Evolutionary conservation across 2,329 filamentous ascomycete species (phyloP).

Genomic region (Xylaria arbuscula): DNA sequence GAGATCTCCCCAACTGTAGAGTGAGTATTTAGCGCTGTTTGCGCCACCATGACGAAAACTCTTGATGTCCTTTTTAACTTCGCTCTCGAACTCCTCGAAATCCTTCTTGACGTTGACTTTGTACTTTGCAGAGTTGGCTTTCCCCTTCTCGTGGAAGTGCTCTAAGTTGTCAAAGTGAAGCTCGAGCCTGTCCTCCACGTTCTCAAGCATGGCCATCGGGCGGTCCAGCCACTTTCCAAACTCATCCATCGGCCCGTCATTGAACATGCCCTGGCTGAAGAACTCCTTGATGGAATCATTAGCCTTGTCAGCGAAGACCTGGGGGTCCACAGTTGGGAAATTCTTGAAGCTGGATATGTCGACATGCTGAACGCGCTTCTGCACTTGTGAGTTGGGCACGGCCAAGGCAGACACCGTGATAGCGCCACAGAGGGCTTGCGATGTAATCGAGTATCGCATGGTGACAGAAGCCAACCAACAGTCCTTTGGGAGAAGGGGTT

Average conservation of each 20-base stretch:
- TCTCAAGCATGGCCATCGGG: constrained; percentile 30
- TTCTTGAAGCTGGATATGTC: constrained; percentile 45
- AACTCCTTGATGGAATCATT: constrained; percentile 37
- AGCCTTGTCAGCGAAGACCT: constrained; percentile 42
- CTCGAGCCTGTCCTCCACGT: constrained; percentile 27
- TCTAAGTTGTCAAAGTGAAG: constrained; percentile 24
- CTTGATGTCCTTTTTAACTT: not conserved
- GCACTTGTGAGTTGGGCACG: constrained; percentile 34
- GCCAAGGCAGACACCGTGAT: constrained; percentile 45
- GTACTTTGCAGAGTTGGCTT: not conserved
- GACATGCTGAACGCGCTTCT: constrained; percentile 41
- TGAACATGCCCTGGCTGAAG: constrained; percentile 38
- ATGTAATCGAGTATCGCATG: constrained; percentile 46
- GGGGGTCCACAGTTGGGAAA: constrained; percentile 48
- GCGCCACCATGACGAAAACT: not conserved
- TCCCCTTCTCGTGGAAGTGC: constrained; percentile 4
- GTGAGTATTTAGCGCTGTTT: not conserved
- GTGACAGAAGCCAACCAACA: constrained; percentile 16
- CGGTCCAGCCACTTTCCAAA: constrained; percentile 33
- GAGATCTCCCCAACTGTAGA: constrained; percentile 9
- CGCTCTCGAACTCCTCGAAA: not conserved
- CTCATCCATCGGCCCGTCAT: constrained; percentile 35
- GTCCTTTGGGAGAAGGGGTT: not conserved
- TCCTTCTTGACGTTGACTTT: constrained; percentile 3
- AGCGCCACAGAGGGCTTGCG: constrained; percentile 46